phyloP scores from a whole-genome alignment of 225 moss, liverwort and hornwort species.

The Asterella californica region DNA sequence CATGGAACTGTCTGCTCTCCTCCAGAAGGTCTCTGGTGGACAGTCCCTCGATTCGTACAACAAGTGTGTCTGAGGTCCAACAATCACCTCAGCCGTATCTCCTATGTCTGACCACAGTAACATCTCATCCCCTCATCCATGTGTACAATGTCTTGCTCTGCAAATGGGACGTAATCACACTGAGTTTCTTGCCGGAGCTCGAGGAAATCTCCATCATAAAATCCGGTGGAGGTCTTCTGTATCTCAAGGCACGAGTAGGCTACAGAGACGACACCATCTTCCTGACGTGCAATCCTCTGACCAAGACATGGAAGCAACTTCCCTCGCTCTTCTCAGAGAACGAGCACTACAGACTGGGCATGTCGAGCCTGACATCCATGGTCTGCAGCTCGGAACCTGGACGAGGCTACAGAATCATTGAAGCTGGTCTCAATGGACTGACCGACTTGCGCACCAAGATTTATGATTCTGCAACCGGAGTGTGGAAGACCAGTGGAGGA shows the following conservation, averaged over 20 bases:
- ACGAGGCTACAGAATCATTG: conserved; percentile 34
- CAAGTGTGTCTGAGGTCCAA: background rate
- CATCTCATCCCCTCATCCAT: conserved; percentile 20
- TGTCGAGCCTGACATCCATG: conserved; percentile 33
- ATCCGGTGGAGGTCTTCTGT: conserved; percentile 37
- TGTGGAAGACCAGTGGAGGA: conserved; percentile 33
- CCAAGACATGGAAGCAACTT: conserved; percentile 37
- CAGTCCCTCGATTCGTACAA: background rate
- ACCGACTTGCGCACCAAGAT: conserved; percentile 39
- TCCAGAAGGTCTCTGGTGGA: conserved; percentile 16
- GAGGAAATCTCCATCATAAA: conserved; percentile 34
- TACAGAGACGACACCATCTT: conserved; percentile 12
- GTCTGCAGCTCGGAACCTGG: conserved; percentile 11
- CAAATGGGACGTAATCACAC: conserved; percentile 41
- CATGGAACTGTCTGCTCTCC: conserved; percentile 37
- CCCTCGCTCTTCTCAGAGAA: conserved; percentile 2
- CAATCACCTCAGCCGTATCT: conserved; percentile 21
- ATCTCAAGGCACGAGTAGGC: conserved; percentile 28
- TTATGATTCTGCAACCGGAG: conserved; percentile 40
- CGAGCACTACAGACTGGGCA: conserved; percentile 11
- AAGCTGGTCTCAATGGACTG: conserved; percentile 30
- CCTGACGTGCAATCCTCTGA: conserved; percentile 43
- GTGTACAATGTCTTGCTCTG: conserved; percentile 36
- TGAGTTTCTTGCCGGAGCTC: conserved; percentile 46
- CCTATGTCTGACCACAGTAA: conserved; percentile 33